A percentile compares a stretch with the other conserved stretches of the same genome.
These are phyloP conservation scores for Colletotrichum lini DNA, from an alignment of 2,329 filamentous ascomycete genomes.

Conservation along the genomic window DNA sequence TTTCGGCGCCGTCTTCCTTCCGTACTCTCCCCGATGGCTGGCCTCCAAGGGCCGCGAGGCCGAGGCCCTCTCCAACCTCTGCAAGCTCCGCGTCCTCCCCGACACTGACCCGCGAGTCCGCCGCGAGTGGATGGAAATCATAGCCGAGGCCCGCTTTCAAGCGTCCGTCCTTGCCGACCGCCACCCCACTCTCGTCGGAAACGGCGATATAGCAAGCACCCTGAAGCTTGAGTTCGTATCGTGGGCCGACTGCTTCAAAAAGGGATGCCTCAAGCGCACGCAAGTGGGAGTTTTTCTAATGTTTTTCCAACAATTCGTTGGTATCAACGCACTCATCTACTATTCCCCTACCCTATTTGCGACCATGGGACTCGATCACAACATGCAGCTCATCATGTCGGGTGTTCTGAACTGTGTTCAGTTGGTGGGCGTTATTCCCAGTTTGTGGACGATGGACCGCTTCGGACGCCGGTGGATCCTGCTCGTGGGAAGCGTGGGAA, in stretches of 20 bases:
- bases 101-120: conserved; percentile 42
- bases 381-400: conserved; percentile 56
- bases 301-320: conserved; percentile 67
- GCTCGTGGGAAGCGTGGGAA: conserved; percentile 63
- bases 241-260: conserved; percentile 65
- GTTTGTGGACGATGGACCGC: conserved; percentile 63
- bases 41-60: conserved; percentile 54
- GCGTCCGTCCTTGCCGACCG: conserved; percentile 47
- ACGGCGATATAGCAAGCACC: conserved; percentile 50
- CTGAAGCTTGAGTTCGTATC: conserved; percentile 63
- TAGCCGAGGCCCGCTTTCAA: conserved; percentile 42
- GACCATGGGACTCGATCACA: conserved; percentile 53
- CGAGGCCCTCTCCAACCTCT: conserved; percentile 46
- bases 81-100: conserved; percentile 42
- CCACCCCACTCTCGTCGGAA: conserved; percentile 52
- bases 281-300: conserved; percentile 65
- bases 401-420: conserved; percentile 59
- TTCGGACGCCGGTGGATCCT: conserved; percentile 61
- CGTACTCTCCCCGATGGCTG: conserved; percentile 47
- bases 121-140: conserved; percentile 43
- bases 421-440: conserved; percentile 62
- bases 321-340: conserved; percentile 58
- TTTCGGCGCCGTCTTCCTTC: conserved; percentile 46
- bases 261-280: conserved; percentile 61
- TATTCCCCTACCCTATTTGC: conserved; percentile 61